Evolutionary conservation across 2,329 filamentous ascomycete genomes (phyloP).

Genomic region (Pseudocercospora musae): DNA sequence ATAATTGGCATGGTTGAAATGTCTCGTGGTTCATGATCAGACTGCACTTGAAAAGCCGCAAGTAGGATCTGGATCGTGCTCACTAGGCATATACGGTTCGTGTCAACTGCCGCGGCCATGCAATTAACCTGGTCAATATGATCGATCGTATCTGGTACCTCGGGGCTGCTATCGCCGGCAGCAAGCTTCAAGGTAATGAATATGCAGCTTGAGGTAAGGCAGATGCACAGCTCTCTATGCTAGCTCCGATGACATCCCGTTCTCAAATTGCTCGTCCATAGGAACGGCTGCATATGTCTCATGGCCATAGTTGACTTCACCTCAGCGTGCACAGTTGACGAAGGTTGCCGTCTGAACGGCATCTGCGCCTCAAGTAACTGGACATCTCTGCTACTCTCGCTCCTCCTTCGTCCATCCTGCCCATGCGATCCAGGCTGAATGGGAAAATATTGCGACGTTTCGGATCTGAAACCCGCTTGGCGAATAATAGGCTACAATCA

Average conservation of each 20-base stretch:
- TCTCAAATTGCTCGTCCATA: neutral
- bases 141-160: neutral
- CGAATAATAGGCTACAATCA: neutral
- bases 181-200: neutral
- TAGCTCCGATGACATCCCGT: neutral
- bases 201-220: neutral
- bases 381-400: neutral
- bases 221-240: neutral
- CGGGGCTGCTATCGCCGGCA: neutral
- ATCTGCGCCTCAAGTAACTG: neutral
- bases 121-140: too few species aligned
- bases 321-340: neutral
- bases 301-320: neutral
- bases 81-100: too few species aligned
- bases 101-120: too few species aligned
- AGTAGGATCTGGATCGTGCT: too few species aligned
- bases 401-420: neutral
- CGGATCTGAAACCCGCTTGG: neutral
- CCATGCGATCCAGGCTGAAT: neutral
- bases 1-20: constrained; percentile 4
- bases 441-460: neutral
- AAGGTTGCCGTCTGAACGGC: neutral
- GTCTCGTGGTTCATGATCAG: neutral
- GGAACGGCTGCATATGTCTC: neutral
- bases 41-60: neutral